Evolutionary conservation across 2,329 filamentous ascomycete species (phyloP).

Genomic region (Colletotrichum cordylinicola): DNA sequence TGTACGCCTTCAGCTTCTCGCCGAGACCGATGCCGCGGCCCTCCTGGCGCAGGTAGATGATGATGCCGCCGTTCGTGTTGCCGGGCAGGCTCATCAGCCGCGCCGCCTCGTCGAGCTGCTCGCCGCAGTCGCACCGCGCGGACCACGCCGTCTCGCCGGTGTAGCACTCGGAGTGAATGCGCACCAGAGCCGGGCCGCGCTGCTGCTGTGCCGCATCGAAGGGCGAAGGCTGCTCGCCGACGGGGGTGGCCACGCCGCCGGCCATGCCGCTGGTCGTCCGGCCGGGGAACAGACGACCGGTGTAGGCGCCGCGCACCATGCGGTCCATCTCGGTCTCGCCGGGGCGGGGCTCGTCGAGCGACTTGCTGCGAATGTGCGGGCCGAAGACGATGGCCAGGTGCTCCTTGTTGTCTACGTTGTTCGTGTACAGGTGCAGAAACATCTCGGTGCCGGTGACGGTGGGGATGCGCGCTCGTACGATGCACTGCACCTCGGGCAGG

Average conservation of each 20-base stretch:
- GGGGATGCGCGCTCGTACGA: constrained; percentile 93
- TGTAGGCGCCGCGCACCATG: constrained; percentile 94
- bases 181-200: constrained; percentile 72
- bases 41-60: constrained; percentile 95
- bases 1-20: constrained; percentile 98
- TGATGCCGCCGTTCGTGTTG: constrained; percentile 73
- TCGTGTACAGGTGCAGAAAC: constrained; percentile 95
- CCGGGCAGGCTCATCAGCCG: constrained; percentile 83
- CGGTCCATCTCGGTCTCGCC: constrained; percentile 88
- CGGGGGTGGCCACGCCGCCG: constrained; percentile 36
- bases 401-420: constrained; percentile 92
- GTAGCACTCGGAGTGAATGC: constrained; percentile 98
- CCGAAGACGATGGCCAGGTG: constrained; percentile 98
- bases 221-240: constrained; percentile 6
- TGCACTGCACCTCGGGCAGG: constrained; percentile 87
- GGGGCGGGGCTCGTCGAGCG: constrained; percentile 72
- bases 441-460: constrained; percentile 93
- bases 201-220: neutral
- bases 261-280: constrained; percentile 75
- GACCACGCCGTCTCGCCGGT: constrained; percentile 99
- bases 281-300: constrained; percentile 85
- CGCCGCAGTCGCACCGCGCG: constrained; percentile 94
- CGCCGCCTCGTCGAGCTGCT: constrained; percentile 96
- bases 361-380: constrained; percentile 76
- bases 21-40: constrained; percentile 93